Percentiles rank a stretch among this genome's conserved stretches.
Conservation (phyloP, 176 grass and related monocot genomes). For the Neostapfia colusana region DNA sequence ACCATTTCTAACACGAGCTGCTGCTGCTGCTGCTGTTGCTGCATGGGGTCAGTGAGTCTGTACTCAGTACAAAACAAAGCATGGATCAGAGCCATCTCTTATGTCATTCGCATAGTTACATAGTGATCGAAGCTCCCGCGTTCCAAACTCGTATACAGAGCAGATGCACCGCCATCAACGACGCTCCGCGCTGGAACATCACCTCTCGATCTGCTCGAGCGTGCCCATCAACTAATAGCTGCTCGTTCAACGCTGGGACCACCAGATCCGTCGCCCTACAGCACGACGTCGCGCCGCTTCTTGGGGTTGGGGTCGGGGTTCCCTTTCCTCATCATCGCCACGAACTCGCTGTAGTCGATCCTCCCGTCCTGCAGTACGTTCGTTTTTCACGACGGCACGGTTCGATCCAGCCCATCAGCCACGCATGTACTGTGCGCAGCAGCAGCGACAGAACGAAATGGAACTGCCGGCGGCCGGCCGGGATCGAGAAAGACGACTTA, state of each 20-base stretch:
- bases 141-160: no score
- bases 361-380: conserved; percentile 57
- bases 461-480: no score
- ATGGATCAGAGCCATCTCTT: not conserved
- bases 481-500: no score
- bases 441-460: not conserved
- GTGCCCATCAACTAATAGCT: no score
- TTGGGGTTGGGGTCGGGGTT: conserved; percentile 62
- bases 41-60: not conserved
- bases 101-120: not conserved
- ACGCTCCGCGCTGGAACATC: not conserved
- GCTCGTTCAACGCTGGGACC: not conserved
- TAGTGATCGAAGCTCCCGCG: not conserved
- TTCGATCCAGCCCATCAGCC: not conserved
- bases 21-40: not conserved
- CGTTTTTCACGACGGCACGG: not conserved
- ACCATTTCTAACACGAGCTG: conserved; percentile 11
- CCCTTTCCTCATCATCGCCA: conserved; percentile 87
- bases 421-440: not conserved
- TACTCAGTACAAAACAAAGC: not conserved
- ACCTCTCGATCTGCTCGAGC: no score
- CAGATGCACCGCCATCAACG: no score
- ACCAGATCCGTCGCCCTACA: conserved; percentile 37
- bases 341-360: conserved; percentile 84
- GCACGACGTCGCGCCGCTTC: conserved; percentile 78